Evolutionary conservation across 2,329 filamentous ascomycete species (phyloP).

Genomic region (Alternaria sp.): DNA sequence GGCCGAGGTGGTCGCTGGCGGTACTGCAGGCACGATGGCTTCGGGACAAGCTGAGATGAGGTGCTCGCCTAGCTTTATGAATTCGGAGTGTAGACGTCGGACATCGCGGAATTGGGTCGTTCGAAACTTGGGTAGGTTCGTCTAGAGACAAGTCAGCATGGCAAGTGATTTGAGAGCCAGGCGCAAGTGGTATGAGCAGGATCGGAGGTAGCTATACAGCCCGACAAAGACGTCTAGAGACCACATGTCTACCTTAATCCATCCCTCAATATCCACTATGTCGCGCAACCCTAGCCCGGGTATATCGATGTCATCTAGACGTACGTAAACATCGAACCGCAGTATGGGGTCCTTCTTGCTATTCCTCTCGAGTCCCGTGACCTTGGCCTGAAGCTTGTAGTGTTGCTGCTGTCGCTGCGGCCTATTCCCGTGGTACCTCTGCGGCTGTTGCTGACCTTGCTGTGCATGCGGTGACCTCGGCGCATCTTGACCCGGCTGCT

Average conservation of each 20-base stretch:
- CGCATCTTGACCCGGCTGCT: slow-evolving; percentile 46
- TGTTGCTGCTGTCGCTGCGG: slow-evolving; percentile 66
- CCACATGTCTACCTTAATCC: slow-evolving; percentile 11
- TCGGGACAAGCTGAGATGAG: slow-evolving; percentile 98
- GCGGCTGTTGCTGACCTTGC: slow-evolving; percentile 52
- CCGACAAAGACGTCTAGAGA: not conserved
- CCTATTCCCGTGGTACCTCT: slow-evolving; percentile 55
- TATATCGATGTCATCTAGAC: slow-evolving; percentile 12
- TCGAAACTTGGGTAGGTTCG: slow-evolving; percentile 96
- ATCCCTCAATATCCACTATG: slow-evolving; percentile 8
- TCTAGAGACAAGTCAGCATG: slow-evolving; percentile 63
- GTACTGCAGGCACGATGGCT: slow-evolving; percentile 90
- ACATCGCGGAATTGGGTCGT: slow-evolving; percentile 99
- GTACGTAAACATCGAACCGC: slow-evolving; percentile 96
- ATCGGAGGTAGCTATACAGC: not conserved
- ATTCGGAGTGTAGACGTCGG: slow-evolving; percentile 92
- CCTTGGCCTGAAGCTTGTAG: slow-evolving; percentile 91
- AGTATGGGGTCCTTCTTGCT: slow-evolving; percentile 96
- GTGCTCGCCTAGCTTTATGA: slow-evolving; percentile 94
- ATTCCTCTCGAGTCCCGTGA: slow-evolving; percentile 89
- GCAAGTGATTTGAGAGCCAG: not conserved
- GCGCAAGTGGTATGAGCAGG: not conserved
- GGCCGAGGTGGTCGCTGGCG: slow-evolving; percentile 91
- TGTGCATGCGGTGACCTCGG: slow-evolving; percentile 36
- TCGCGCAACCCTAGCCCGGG: slow-evolving; percentile 1